Evolutionary conservation across 2,329 filamentous ascomycete genomes (phyloP), one percentile per base, ranked within the genome.

Genomic region (Verruconis gallopava): DNA sequence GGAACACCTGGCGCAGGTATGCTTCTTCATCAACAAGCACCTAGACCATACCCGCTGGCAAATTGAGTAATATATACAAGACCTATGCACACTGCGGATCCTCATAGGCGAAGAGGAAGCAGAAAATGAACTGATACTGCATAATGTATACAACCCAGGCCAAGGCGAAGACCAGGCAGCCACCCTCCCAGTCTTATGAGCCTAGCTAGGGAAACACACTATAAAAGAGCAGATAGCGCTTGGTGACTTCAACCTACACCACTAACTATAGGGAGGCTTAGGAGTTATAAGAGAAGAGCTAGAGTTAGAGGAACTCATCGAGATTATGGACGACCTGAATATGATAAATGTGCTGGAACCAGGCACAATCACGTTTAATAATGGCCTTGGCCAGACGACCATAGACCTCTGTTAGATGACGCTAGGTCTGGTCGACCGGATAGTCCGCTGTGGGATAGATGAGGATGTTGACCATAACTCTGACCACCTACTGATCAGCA

Each of bases 401-500:
- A 49, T 49, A 19, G 37, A 48, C 33, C 38, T 48, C 5, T 48
- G 40, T 35, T 35, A 44, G 21, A 40, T 45, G n/a, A 50, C 45
- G 5, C 14, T 40, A 28, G 40, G 44, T 15, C 40, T 50, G 14
- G 38, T 40, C 6, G 45, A 48, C 43, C 45, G 41, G 22, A 25
- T 48, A 12, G 47, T 49, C 21, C 44, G 36, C 9, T 45, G 49
- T 38, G 15, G 43, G 21, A 38, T 48, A 17, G 40, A 42, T 18
- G 15, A 37, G 6, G 40, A 47, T 13, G 37, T 51, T 6, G 48
- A 51, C 30, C 46, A 53, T 40, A 40, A 50, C 44, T 53, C 49
- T 13, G 46, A 52, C 41, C 44, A 53, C 39, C 44, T 53, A 5
- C 50, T 47, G 5, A 50, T 53, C 13, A 45, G 44, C 35, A 53